phyloP scores from a whole-genome alignment of 495 filamentous ascomycete genomes.

The Aspergillus bertholletiae region DNA sequence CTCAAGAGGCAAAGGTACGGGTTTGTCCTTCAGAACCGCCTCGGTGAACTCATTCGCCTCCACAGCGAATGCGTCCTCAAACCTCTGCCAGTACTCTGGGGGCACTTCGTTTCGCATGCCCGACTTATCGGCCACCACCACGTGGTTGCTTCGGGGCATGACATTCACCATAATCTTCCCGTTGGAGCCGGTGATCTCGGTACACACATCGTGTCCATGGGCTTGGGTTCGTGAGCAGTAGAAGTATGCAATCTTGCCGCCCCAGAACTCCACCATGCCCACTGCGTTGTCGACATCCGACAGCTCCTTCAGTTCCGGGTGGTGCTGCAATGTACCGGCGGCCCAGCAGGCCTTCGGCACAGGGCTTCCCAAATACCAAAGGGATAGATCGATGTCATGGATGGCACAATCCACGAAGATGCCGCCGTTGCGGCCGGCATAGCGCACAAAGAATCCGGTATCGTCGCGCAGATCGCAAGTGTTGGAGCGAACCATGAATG shows the following conservation, averaged over 20 bases:
- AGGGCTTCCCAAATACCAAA: slow-evolving; percentile 38
- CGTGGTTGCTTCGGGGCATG: slow-evolving; percentile 18
- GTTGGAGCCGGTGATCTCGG: slow-evolving; percentile 27
- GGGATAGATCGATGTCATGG: slow-evolving; percentile 46
- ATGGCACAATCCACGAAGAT: slow-evolving; percentile 48
- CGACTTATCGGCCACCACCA: slow-evolving; percentile 13
- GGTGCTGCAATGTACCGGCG: slow-evolving; percentile 19
- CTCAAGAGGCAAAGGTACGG: slow-evolving; percentile 28
- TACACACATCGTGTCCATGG: slow-evolving; percentile 27
- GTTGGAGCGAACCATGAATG: slow-evolving; percentile 42
- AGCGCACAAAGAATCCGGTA: slow-evolving; percentile 44
- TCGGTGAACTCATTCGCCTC: slow-evolving; percentile 30
- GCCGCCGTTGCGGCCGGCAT: slow-evolving; percentile 38
- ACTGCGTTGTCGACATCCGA: slow-evolving; percentile 30
- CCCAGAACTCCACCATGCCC: slow-evolving; percentile 32
- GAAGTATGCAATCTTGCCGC: slow-evolving; percentile 32
- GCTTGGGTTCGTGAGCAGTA: slow-evolving; percentile 30
- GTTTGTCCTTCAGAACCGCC: slow-evolving; percentile 14
- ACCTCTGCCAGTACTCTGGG: slow-evolving; percentile 25
- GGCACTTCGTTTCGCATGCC: slow-evolving; percentile 26
- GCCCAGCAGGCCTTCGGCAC: slow-evolving; percentile 24
- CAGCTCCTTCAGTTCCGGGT: slow-evolving; percentile 21
- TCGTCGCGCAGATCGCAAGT: slow-evolving; percentile 41
- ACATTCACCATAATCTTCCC: slow-evolving; percentile 31
- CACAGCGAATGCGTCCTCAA: slow-evolving; percentile 24